Evolutionary conservation across 805 yeast species (phyloP).

Genomic region (Millerago galiae): DNA sequence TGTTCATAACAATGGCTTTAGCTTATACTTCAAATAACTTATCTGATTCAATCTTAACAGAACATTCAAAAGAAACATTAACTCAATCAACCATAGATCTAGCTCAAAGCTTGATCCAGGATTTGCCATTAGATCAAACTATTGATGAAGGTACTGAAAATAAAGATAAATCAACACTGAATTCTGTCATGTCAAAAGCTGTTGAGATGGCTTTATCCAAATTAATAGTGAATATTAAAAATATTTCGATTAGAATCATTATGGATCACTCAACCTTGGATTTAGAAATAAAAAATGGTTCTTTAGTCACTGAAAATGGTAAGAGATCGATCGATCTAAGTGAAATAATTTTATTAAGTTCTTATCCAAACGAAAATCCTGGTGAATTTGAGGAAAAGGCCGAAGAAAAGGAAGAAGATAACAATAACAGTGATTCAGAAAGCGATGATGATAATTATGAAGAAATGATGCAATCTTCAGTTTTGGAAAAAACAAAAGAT

Average conservation of each 20-base stretch:
- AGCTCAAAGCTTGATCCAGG: conserved; percentile 41
- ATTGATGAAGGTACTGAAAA: conserved; percentile 17
- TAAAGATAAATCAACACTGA: conserved; percentile 32
- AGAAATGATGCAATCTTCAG: conserved; percentile 27
- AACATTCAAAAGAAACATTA: conserved; percentile 40
- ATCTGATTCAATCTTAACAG: conserved; percentile 11
- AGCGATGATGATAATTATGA: conserved; percentile 13
- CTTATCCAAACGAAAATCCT: conserved; percentile 32
- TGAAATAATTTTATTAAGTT: conserved; percentile 34
- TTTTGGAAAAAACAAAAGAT: conserved; percentile 16
- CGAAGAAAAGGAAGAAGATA: conserved; percentile 12
- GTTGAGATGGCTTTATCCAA: conserved; percentile 63
- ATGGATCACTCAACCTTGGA: conserved; percentile 37
- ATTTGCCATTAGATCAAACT: conserved; percentile 7
- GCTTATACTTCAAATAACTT: conserved; percentile 10
- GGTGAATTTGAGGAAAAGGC: conserved; percentile 11
- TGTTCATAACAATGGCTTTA: conserved; percentile 42
- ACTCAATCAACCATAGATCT: conserved; percentile 72
- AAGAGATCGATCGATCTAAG: conserved; percentile 33
- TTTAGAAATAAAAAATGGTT: conserved; percentile 27
- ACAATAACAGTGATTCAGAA: conserved; percentile 27
- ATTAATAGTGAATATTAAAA: conserved; percentile 42
- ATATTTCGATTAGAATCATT: conserved; percentile 42
- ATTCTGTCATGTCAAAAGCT: conserved; percentile 55
- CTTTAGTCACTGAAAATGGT: conserved; percentile 39